Base-by-base conservation (phyloP, 768 basidiomycete species). In the Macrolepiota fuliginosa region DNA sequence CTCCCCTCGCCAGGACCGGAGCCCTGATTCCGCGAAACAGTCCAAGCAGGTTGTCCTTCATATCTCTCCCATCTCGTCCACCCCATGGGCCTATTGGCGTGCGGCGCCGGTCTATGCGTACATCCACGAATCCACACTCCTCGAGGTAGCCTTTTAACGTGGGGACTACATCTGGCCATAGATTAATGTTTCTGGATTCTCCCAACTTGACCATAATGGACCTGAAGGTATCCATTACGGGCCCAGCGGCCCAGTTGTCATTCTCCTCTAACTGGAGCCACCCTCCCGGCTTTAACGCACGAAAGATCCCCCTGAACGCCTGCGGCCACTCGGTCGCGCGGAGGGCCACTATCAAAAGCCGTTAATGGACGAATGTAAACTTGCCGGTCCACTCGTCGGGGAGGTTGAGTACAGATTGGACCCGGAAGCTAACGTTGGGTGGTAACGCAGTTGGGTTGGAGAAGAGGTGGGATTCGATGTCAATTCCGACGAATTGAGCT, bases 291-390 rank as follows among this genome's bases (percentile, higher is more conserved):
- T 35, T 46, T 29, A 67, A 54, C 25, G 66, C 65, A 37, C 63
- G 61, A 49, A 62, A 40, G 39, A 66, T 62, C 27, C 65, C 63
- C 12, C 42, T 22, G 12, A 64, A 39, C 12, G 65, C 69, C 9
- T 19, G 40, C 32, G 24, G 55, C 69, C 69, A 70, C 12, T 67
- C 64, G 10, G 60, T 45, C 19, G 62, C 61, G 24, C 61, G 58
- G 15, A 70, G 59, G 46, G 66, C 62, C 19, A 45, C 54, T 17
- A 68, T 57, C 45, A 70, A 55, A n/a, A 70, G 60, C 29, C 69
- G 67, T 46, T 70, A 65, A 54, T 70, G 63, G 19, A 67, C 64
- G 27, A 65, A 64, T 5, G 53, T 55, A 52, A 70, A 70, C 3
- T 52, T 51, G 29, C 62, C 56, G 19, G n/a, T 56, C 69, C 69